phyloP scores from a whole-genome alignment of 1,284 basidiomycete species.

The Fomitopsis palustris region DNA sequence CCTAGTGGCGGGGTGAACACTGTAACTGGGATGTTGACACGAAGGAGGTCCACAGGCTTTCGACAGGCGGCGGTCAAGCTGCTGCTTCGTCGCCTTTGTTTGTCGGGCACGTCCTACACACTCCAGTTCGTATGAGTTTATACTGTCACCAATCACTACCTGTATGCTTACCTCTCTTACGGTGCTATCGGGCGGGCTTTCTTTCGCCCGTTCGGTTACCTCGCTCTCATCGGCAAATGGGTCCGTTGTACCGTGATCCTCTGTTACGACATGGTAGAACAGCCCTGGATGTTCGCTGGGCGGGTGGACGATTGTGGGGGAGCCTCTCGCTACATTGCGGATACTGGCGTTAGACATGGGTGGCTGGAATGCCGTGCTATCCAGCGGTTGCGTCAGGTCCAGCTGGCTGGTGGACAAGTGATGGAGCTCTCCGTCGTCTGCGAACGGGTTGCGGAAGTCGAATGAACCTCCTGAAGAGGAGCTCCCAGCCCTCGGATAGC shows the following conservation, averaged over 20 bases:
- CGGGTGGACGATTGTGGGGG: slow-evolving; percentile 6
- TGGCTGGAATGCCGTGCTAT: neutral
- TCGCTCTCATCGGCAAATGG: neutral
- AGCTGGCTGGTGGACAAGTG: slow-evolving; percentile 4
- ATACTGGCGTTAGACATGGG: neutral
- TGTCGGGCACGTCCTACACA: neutral
- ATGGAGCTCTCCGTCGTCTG: neutral
- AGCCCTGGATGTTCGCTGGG: slow-evolving; percentile 5
- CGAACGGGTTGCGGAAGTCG: slow-evolving; percentile 9
- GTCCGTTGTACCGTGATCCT: neutral
- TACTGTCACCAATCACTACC: no score
- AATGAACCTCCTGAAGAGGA: slow-evolving; percentile 4
- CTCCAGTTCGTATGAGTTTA: neutral
- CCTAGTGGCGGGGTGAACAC: slow-evolving; percentile 12
- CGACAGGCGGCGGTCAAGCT: neutral
- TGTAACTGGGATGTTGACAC: slow-evolving; percentile 18
- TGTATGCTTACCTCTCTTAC: neutral
- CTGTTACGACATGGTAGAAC: neutral
- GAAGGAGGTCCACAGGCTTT: slow-evolving; percentile 11
- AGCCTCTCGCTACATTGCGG: slow-evolving; percentile 4
- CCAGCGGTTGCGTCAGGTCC: neutral
- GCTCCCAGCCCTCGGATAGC: neutral
- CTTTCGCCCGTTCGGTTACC: neutral
- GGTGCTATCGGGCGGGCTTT: neutral
- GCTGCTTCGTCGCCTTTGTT: neutral